Evolutionary conservation across 495 filamentous ascomycete species (phyloP).

Genomic region (Talaromyces wortmannii): DNA sequence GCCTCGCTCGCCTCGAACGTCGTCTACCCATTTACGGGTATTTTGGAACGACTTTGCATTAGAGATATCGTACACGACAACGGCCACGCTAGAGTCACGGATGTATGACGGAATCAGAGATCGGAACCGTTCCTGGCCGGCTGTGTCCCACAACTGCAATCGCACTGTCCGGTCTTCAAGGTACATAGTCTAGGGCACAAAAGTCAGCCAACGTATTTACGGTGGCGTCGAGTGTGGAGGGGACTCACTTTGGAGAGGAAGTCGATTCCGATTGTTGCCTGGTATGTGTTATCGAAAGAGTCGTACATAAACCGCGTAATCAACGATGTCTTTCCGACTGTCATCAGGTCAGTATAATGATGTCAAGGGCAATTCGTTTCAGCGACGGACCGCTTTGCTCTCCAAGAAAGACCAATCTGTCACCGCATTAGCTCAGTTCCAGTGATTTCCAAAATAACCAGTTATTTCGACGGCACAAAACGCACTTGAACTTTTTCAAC

Average conservation of each 20-base stretch:
- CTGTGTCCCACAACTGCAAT: conserved; percentile 97
- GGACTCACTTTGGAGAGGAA: conserved; percentile 85
- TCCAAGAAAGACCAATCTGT: conserved; percentile 89
- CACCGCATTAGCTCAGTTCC: neutral
- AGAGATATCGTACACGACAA: conserved; percentile 99
- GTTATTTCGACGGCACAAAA: conserved; percentile 3
- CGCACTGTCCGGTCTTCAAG: conserved; percentile 97
- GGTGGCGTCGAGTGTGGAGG: too few relatives aligned
- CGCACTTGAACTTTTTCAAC: conserved; percentile 99
- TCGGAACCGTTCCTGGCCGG: conserved; percentile 94
- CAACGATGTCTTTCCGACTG: conserved; percentile 96
- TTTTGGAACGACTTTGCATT: conserved; percentile 95
- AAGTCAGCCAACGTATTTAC: conserved; percentile 72
- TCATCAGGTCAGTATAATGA: conserved; percentile 1
- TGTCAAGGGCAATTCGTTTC: neutral
- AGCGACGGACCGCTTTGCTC: conserved; percentile 82
- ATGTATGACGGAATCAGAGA: conserved; percentile 97
- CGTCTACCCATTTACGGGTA: conserved; percentile 98
- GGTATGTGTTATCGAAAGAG: conserved; percentile 99
- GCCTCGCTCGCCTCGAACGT: conserved; percentile 91
- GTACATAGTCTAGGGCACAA: conserved; percentile 88
- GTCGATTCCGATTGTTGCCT: conserved; percentile 98
- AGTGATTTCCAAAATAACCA: conserved; percentile 4
- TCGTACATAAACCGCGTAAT: conserved; percentile 99
- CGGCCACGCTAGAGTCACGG: conserved; percentile 91